Evolutionary conservation across 306 rosid species (phyloP), one percentile per base, ranked within the genome.

Genomic region (Lablab purpureus): DNA sequence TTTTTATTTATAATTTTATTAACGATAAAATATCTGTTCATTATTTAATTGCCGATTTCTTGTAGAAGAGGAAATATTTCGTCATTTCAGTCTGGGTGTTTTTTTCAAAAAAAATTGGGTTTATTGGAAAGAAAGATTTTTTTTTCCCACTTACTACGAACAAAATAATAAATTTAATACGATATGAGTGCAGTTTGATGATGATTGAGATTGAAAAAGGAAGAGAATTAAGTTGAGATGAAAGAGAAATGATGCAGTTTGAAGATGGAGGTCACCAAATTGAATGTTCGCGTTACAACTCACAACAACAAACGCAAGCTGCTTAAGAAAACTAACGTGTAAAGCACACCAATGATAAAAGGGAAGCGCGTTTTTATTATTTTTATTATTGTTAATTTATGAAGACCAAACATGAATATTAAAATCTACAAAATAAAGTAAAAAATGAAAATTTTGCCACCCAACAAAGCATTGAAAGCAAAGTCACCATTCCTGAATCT

Each of bases 401-500:
- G 28, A 36, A 37, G 40, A 25, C 45, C 58, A 63, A 14, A 37
- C 70, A 45, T 54, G 47, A 66, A 51, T 65, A 73, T 64, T 54
- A 65, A 51, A 81, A 55, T 55, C 47, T 54, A 6, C 25, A 74
- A 22, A 67, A 32, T 66, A 81, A 74, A 8, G 32, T 56, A 19
- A 74, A 23, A 23, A 17, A 54, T 22, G 51, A 65, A 62, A 28
- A 28, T 64, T 41, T 88, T 69, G 87, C 83, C 88, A 66, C 56
- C 82, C 65, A 41, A 84, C 88, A 65, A 87, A 49, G 47, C 67
- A 59, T 54, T 19, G 40, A 81, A 92, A 87, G 89, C 87, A 65
- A 87, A 54, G 47, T 58, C 80, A 78, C 71, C 62, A n/a, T 22
- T 18, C 27, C 62, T 36, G 19, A 73, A 55, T 55, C 77, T 18